Base-by-base conservation (phyloP, 2,329 filamentous ascomycete species). In the Colletotrichum kahawae region DNA sequence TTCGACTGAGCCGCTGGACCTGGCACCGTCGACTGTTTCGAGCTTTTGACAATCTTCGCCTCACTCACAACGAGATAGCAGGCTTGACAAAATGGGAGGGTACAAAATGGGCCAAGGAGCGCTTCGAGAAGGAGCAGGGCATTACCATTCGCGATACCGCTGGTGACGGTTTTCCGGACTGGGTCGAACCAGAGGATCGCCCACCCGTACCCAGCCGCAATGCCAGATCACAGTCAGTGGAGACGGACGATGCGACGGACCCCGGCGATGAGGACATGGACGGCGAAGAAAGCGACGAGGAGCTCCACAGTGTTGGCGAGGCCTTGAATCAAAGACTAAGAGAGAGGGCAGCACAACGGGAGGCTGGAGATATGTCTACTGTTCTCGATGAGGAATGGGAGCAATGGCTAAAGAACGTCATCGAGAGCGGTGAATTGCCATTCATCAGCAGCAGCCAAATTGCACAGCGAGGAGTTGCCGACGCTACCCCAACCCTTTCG, bases 81-180 rank as follows among this genome's bases (percentile, higher is more conserved):
- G 87, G 88, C 64, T 87, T 96, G 81, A 95, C 94, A 74, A 93
- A 94, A 80, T 96, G 94, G 94, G 94, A 96, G 85, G 94, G 94
- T 72, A 96, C 94, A 12, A 92, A 93, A 76, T 96, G 94, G 94
- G 94, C 94, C 76, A 93, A 95, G 81, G 93, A 95, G 81, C 91
- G 94, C 70, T 96, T 92, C 81, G 94, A 96, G 86, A 89, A 90
- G 72, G 94, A 96, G 80, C 93, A 95, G 80, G 92, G 92, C 38
- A 89, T 94, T 74, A 85, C 84, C 34, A 95, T 96, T 77, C 84
- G 86, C 63, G 94, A 96, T 81, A 95, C 94, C 7, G 93, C 93
- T 2, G 90, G 90, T 67, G 92, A 94, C 79, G 92, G 90, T 29
- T 92, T 96, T 72, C 85, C 87, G 5, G 88, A 90, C 74, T 95